phyloP scores from a whole-genome alignment of 2,329 filamentous ascomycete genomes.

The Ophiocordyceps polyrhachis-furcata region DNA sequence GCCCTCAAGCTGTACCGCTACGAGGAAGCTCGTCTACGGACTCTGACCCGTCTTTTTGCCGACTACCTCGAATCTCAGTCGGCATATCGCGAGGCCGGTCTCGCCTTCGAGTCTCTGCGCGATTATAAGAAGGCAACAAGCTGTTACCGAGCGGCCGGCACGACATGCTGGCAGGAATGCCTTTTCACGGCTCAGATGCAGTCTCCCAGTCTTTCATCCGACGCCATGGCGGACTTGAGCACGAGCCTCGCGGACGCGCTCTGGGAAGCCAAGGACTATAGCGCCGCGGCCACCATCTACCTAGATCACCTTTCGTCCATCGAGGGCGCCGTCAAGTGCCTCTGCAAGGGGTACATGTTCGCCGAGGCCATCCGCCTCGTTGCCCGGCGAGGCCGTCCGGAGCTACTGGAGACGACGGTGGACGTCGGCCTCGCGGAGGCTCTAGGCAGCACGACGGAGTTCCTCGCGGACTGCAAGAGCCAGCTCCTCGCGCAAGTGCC shows the following conservation, averaged over 20 bases:
- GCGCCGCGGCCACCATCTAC: constrained; percentile 60
- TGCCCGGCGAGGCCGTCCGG: constrained; percentile 36
- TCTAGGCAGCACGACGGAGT: constrained; percentile 66
- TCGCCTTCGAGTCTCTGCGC: constrained; percentile 74
- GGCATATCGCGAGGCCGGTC: constrained; percentile 66
- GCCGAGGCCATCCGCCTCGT: constrained; percentile 72
- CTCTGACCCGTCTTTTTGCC: constrained; percentile 64
- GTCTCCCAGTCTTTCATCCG: constrained; percentile 35
- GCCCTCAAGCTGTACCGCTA: constrained; percentile 75
- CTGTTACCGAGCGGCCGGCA: constrained; percentile 67
- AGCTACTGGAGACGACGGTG: constrained; percentile 48
- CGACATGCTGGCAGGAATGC: constrained; percentile 70
- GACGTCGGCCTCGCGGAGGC: constrained; percentile 68
- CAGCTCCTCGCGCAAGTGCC: constrained; percentile 76
- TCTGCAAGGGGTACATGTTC: constrained; percentile 79
- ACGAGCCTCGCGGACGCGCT: constrained; percentile 57
- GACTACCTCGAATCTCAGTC: constrained; percentile 57
- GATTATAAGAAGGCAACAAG: constrained; percentile 58
- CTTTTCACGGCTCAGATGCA: constrained; percentile 60
- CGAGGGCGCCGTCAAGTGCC: constrained; percentile 48
- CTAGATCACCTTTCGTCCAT: constrained; percentile 63
- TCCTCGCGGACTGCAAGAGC: constrained; percentile 78
- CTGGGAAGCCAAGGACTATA: constrained; percentile 68
- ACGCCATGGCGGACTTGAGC: constrained; percentile 50
- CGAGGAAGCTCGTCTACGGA: constrained; percentile 43